phyloP scores from a whole-genome alignment of 2,329 filamentous ascomycete genomes.

The Orbilia blumenaviensis region DNA sequence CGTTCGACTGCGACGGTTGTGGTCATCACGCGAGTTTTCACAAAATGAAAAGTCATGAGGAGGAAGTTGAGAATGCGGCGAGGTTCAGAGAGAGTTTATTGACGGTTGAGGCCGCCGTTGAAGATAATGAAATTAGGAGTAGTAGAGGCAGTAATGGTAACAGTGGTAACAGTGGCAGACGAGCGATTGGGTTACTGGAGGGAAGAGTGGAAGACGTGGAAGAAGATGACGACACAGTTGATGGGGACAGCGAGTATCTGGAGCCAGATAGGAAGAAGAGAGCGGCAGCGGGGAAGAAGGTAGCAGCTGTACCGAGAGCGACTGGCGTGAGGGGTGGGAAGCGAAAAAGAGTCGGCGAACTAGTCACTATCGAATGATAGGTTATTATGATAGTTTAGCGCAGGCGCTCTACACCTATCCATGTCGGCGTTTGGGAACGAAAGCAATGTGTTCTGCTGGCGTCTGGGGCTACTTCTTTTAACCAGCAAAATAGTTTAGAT shows the following conservation, averaged over 20 bases:
- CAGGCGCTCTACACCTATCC: not conserved
- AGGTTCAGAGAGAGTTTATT: constrained; percentile 63
- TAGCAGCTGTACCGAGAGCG: not conserved
- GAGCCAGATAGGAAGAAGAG: constrained; percentile 27
- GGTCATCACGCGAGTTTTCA: constrained; percentile 68
- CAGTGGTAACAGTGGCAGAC: not conserved
- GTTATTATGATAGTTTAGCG: not conserved
- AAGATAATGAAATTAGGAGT: constrained; percentile 58
- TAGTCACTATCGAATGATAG: constrained; percentile 14
- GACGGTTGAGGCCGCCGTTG: constrained; percentile 61
- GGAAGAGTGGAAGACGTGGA: constrained; percentile 15
- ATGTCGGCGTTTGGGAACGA: too few relatives aligned
- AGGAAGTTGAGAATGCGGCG: constrained; percentile 55
- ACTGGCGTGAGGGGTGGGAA: constrained; percentile 10
- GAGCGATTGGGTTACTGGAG: not conserved
- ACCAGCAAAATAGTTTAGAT: too few relatives aligned
- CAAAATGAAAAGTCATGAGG: constrained; percentile 64
- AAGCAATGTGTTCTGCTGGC: too few relatives aligned
- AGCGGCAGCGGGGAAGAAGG: not conserved
- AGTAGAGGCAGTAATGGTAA: constrained; percentile 56
- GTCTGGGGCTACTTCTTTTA: too few relatives aligned
- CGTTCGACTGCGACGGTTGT: constrained; percentile 68
- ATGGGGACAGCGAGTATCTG: constrained; percentile 20
- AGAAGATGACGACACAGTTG: constrained; percentile 37
- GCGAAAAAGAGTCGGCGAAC: constrained; percentile 31